phyloP scores from a whole-genome alignment of 441 rosid species.

The Macaranga tanarius region DNA sequence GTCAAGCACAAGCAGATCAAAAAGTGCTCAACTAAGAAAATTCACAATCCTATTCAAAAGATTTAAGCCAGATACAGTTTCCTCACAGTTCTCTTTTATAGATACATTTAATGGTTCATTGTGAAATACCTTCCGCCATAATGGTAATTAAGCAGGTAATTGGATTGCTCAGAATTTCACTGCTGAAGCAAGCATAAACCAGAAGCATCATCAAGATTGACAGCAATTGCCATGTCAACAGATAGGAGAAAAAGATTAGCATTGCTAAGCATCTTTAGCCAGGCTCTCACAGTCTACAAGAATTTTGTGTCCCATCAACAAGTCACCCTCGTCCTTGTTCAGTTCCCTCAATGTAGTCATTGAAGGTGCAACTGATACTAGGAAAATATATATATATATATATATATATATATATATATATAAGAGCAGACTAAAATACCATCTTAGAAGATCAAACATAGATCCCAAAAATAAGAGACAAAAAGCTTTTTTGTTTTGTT shows the following conservation, averaged over 20 bases:
- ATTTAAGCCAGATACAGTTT: slow-evolving; percentile 86
- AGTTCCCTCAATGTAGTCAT: slow-evolving; percentile 61
- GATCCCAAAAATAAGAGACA: slow-evolving; percentile 2
- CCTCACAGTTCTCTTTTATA: slow-evolving; percentile 82
- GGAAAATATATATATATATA: too few species aligned
- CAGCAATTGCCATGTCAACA: slow-evolving; percentile 73
- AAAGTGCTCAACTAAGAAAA: slow-evolving; percentile 49
- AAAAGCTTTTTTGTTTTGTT: too few species aligned
- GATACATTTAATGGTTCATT: too few species aligned
- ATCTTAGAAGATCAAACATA: slow-evolving; percentile 11
- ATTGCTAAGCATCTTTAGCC: slow-evolving; percentile 75
- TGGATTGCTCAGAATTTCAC: slow-evolving; percentile 79
- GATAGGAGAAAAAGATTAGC: slow-evolving; percentile 75
- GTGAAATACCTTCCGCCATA: slow-evolving; percentile 79
- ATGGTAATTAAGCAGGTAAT: slow-evolving; percentile 72
- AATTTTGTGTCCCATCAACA: slow-evolving; percentile 55
- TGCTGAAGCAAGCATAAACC: slow-evolving; percentile 77
- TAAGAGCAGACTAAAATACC: slow-evolving; percentile 7
- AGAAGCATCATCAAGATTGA: slow-evolving; percentile 72
- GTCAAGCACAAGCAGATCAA: slow-evolving; percentile 12
- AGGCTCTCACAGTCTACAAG: slow-evolving; percentile 66
- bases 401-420: too few species aligned
- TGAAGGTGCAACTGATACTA: slow-evolving; percentile 60
- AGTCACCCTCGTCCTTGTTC: slow-evolving; percentile 44
- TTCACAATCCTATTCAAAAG: slow-evolving; percentile 74